Evolutionary conservation across 345 rosid species (phyloP).

Genomic region (Pistacia integerrima): DNA sequence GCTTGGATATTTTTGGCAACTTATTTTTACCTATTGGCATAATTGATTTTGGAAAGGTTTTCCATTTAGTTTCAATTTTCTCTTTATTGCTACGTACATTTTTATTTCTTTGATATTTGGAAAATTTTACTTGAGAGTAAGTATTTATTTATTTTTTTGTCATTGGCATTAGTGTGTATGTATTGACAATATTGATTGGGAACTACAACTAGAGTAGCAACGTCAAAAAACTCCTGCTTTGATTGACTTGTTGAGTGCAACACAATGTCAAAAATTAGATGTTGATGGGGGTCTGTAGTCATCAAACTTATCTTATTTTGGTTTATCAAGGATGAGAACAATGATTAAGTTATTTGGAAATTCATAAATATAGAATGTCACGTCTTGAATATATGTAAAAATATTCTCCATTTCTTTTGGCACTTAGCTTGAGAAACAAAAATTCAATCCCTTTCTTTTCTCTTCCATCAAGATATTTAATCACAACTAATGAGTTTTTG

Average conservation of each 20-base stretch:
- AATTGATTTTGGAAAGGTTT: constrained; percentile 68
- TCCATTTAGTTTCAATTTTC: constrained; percentile 3
- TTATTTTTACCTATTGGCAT: constrained; percentile 54
- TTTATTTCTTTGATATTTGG: not conserved
- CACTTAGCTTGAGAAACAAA: not conserved
- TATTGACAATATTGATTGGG: constrained; percentile 50
- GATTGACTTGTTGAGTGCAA: constrained; percentile 58
- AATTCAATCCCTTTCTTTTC: not conserved
- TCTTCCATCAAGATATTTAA: not conserved
- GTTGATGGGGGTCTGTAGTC: constrained; percentile 57
- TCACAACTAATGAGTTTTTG: constrained; percentile 13
- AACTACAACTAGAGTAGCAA: constrained; percentile 42
- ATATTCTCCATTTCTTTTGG: not conserved
- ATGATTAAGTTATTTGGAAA: not conserved
- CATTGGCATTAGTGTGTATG: constrained; percentile 42
- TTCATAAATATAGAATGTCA: not conserved
- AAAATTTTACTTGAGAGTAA: not conserved
- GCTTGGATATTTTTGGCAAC: constrained; percentile 43
- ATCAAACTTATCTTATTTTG: not conserved
- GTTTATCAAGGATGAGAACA: not conserved
- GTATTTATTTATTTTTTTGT: constrained; percentile 3
- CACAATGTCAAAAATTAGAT: constrained; percentile 48
- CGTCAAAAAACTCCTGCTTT: constrained; percentile 49
- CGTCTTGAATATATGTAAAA: not conserved
- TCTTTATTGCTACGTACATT: not conserved